Percentiles rank a stretch among this genome's conserved stretches.
Conservation (phyloP, 2,329 filamentous ascomycete species). For the Piedraia hortae region DNA sequence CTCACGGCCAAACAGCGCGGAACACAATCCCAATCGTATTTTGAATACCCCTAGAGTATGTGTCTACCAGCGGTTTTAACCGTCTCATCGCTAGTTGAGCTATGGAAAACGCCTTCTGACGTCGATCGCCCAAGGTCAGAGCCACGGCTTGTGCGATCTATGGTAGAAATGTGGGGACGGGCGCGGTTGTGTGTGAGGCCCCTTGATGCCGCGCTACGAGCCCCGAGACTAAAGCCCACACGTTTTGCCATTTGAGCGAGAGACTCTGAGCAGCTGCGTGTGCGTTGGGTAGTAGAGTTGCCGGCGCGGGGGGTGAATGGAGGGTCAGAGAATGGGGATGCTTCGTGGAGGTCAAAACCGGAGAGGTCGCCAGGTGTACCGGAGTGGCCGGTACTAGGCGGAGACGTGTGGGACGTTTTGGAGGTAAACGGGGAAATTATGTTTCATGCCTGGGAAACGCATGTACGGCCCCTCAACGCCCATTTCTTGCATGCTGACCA, state of each 20-base stretch:
- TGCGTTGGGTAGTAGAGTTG: conserved; percentile 23
- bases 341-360: conserved; percentile 10
- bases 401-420: conserved; percentile 22
- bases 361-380: conserved; percentile 19
- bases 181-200: too few species aligned
- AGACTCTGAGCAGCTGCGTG: conserved; percentile 28
- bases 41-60: too few species aligned
- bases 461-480: conserved; percentile 64
- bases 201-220: conserved; percentile 24
- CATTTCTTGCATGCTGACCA: conserved; percentile 57
- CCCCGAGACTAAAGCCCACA: conserved; percentile 41
- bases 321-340: conserved; percentile 4
- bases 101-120: too few species aligned
- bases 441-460: conserved; percentile 39
- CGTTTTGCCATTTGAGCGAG: conserved; percentile 30
- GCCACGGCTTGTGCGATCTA: too few species aligned
- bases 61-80: too few species aligned
- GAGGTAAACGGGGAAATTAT: conserved; percentile 38
- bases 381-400: conserved; percentile 16
- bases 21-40: too few species aligned
- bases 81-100: too few species aligned
- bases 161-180: too few species aligned
- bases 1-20: too few species aligned
- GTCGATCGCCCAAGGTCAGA: too few species aligned
- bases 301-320: conserved; percentile 14